Conservation (phyloP, 768 basidiomycete genomes). For the Terana coerulea region DNA sequence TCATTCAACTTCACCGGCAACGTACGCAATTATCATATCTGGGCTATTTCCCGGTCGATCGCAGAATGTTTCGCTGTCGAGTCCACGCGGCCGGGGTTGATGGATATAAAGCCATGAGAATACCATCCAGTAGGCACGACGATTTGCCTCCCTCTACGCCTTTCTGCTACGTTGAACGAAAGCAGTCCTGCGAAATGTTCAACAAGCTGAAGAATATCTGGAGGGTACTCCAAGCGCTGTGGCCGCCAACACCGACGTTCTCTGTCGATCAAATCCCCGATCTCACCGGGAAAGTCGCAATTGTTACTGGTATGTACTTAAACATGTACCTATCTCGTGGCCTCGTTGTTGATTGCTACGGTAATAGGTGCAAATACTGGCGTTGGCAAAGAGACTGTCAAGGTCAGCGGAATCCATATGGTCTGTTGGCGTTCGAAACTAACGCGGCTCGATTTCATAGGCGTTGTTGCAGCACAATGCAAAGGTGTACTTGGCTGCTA, state of each 20-base stretch:
- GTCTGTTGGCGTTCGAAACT: neutral
- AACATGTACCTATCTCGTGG: constrained; percentile 4
- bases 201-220: too few species aligned
- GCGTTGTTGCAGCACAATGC: constrained; percentile 51
- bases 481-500: constrained; percentile 54
- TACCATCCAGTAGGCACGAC: too few species aligned
- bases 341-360: neutral
- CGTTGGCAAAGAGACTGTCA: constrained; percentile 56
- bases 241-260: constrained; percentile 3
- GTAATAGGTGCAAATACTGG: constrained; percentile 31
- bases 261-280: constrained; percentile 41
- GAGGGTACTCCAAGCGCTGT: too few species aligned
- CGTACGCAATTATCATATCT: too few species aligned
- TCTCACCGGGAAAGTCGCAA: constrained; percentile 23
- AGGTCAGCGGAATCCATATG: constrained; percentile 32
- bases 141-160: too few species aligned
- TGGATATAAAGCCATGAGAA: too few species aligned
- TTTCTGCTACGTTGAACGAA: too few species aligned
- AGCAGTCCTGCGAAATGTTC: too few species aligned
- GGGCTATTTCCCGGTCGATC: too few species aligned
- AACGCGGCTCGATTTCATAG: constrained; percentile 19
- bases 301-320: constrained; percentile 25
- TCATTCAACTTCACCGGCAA: too few species aligned
- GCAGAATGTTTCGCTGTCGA: too few species aligned
- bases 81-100: too few species aligned